Percentiles rank a stretch among this genome's conserved stretches.
These are phyloP conservation scores for Azolla pinnata DNA, from an alignment of 75 land plant species.

Conservation along the genomic window DNA sequence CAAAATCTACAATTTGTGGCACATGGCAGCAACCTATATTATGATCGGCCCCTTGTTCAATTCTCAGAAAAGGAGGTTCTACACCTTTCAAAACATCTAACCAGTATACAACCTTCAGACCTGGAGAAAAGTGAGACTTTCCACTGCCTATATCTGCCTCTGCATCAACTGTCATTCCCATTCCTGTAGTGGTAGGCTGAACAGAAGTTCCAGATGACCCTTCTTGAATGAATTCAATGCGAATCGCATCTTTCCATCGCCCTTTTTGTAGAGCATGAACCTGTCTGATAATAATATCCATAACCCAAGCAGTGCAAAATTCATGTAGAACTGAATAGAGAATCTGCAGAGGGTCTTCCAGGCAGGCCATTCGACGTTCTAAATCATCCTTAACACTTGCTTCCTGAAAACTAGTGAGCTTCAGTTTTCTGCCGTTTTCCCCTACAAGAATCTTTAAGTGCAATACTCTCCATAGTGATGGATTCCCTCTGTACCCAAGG, in stretches of 20 bases:
- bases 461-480: slow-evolving; percentile 79
- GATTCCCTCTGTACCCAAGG: slow-evolving; percentile 85
- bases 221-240: slow-evolving; percentile 78
- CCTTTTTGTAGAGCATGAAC: slow-evolving; percentile 61
- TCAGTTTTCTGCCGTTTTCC: slow-evolving; percentile 58
- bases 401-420: slow-evolving; percentile 58
- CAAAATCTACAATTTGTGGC: slow-evolving; percentile 65
- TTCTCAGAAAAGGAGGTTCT: slow-evolving; percentile 61
- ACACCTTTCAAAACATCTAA: slow-evolving; percentile 48
- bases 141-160: slow-evolving; percentile 49
- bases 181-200: slow-evolving; percentile 24
- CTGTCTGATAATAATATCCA: slow-evolving; percentile 93
- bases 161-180: slow-evolving; percentile 40
- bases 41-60: slow-evolving; percentile 79
- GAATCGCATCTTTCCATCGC: slow-evolving; percentile 95
- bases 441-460: slow-evolving; percentile 88
- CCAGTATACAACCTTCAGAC: slow-evolving; percentile 84
- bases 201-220: slow-evolving; percentile 32
- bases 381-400: slow-evolving; percentile 78
- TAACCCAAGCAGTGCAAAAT: slow-evolving; percentile 78
- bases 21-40: slow-evolving; percentile 64
- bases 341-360: slow-evolving; percentile 66
- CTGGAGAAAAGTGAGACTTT: slow-evolving; percentile 48
- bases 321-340: slow-evolving; percentile 88
- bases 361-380: slow-evolving; percentile 90